Conservation (phyloP, 73 alveolate species). For the Paramecium sonneborni region DNA sequence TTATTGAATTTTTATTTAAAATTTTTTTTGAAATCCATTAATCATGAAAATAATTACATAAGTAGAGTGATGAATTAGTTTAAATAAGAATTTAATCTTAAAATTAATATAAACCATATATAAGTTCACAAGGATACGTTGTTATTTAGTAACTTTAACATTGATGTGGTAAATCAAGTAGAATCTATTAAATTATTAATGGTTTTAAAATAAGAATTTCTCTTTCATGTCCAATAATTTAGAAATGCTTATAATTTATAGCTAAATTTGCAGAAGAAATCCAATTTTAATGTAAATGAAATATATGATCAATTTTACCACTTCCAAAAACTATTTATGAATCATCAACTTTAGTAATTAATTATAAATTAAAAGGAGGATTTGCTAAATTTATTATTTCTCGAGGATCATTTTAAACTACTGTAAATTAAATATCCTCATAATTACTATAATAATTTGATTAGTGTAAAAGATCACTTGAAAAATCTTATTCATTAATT, state of each 20-base stretch:
- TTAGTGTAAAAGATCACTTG: not conserved
- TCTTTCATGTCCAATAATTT: not conserved
- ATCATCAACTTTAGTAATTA: not conserved
- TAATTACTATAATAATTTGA: not conserved
- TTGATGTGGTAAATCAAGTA: not conserved
- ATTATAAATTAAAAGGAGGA: not conserved
- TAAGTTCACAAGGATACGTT: not conserved
- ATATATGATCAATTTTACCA: not conserved
- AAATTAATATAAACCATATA: not conserved
- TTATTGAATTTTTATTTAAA: not conserved
- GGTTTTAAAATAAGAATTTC: not conserved
- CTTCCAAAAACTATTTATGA: not conserved
- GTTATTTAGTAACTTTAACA: not conserved
- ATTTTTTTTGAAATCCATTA: not conserved
- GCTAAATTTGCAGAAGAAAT: not conserved
- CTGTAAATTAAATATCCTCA: not conserved
- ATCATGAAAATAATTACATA: not conserved
- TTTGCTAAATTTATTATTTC: not conserved
- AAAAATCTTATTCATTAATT: not conserved
- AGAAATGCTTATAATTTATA: not conserved
- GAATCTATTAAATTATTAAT: not conserved
- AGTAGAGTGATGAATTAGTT: not conserved
- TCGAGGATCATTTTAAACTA: not conserved
- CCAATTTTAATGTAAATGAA: not conserved
- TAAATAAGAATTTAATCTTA: not conserved